Conservation (phyloP, 768 basidiomycete genomes). For the Tremella yokohamensis region DNA sequence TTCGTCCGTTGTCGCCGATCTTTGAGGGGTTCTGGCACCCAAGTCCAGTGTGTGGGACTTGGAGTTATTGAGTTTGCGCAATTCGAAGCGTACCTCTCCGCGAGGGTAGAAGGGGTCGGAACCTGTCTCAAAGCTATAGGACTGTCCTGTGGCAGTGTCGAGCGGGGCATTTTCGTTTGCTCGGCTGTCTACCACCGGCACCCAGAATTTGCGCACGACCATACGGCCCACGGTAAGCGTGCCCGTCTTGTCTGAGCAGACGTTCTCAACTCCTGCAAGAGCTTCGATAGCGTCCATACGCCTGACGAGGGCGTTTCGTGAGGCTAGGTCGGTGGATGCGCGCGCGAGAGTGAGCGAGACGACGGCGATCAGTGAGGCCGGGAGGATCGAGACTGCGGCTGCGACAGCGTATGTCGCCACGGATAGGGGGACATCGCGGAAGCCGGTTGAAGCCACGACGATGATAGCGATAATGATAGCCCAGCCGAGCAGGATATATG, state of each 20-base stretch:
- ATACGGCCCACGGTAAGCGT: conserved; percentile 57
- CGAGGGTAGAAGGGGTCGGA: conserved; percentile 51
- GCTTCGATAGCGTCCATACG: conserved; percentile 65
- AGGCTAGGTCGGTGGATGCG: conserved; percentile 59
- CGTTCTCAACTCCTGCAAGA: conserved; percentile 58
- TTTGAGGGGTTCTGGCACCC: conserved; percentile 18
- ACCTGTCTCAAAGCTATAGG: conserved; percentile 48
- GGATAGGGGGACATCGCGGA: conserved; percentile 45
- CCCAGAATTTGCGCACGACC: conserved; percentile 54
- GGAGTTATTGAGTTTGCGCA: conserved; percentile 6
- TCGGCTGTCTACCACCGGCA: conserved; percentile 38
- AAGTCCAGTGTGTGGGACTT: conserved; percentile 20
- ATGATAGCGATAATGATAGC: conserved; percentile 51
- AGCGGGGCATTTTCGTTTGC: conserved; percentile 41
- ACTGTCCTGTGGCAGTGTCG: conserved; percentile 39
- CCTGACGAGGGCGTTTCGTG: conserved; percentile 61
- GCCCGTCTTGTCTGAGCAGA: conserved; percentile 67
- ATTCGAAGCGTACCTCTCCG: conserved; percentile 38
- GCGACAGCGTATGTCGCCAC: conserved; percentile 53
- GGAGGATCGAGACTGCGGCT: conserved; percentile 52
- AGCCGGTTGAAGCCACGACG: conserved; percentile 52
- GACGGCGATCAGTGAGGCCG: conserved; percentile 56
- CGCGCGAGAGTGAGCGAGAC: conserved; percentile 61
- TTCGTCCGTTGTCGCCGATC: conserved; percentile 13
- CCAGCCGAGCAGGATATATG: conserved; percentile 48